Conservation (phyloP, 768 basidiomycete species). For the Daedaleopsis sinensis region DNA sequence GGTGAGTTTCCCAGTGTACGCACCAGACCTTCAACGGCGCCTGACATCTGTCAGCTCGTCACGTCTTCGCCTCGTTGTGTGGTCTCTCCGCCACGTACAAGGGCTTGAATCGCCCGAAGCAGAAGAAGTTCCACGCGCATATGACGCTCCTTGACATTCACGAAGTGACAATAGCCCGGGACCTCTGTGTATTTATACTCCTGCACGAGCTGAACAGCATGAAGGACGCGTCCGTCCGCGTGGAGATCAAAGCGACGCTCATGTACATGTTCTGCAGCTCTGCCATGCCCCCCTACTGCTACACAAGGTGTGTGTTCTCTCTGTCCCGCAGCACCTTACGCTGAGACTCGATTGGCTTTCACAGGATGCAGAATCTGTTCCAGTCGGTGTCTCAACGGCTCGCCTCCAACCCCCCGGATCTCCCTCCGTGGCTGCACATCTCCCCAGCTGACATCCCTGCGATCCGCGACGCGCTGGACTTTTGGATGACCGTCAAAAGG, state of each 20-base stretch:
- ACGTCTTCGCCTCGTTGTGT: constrained; percentile 17
- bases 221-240: constrained; percentile 1
- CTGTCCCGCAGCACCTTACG: not conserved
- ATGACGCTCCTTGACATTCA: constrained; percentile 25
- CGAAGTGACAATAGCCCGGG: constrained; percentile 17
- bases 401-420: constrained; percentile 3
- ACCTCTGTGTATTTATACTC: constrained; percentile 20
- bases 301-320: not conserved
- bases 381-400: constrained; percentile 5
- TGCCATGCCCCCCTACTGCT: constrained; percentile 9
- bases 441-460: not conserved
- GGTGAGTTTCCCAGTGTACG: constrained; percentile 5
- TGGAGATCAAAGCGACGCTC: constrained; percentile 13
- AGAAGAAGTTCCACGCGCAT: constrained; percentile 5
- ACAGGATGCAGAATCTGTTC: not conserved
- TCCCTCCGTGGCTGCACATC: constrained; percentile 23
- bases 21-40: not conserved
- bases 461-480: not conserved
- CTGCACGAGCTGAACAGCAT: constrained; percentile 8
- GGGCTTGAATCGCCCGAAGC: constrained; percentile 1
- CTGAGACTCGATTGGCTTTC: not conserved
- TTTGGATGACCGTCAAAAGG: constrained; percentile 1
- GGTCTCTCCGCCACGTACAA: constrained; percentile 9
- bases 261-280: constrained; percentile 4
- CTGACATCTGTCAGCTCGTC: constrained; percentile 6